Base-by-base conservation (phyloP, 805 yeast species). In the Saccharomycopsis lassenensis region DNA sequence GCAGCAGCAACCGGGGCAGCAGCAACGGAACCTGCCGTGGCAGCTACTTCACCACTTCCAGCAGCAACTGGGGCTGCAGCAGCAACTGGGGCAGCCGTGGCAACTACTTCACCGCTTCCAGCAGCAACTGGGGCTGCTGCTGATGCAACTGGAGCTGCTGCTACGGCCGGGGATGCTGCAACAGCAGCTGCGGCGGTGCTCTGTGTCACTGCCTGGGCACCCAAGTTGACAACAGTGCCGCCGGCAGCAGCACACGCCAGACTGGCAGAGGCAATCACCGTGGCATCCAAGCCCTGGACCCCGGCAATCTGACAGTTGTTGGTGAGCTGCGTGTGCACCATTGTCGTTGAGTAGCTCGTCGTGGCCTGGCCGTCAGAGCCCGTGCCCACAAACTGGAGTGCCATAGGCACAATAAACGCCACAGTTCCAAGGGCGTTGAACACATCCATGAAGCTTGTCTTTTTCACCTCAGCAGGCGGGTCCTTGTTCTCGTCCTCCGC, bases 401-500 rank as follows among this genome's bases (percentile, higher is more conserved):
- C 34, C 41, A 38, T 25, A 7, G 39, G 41, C 7, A 34, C 38
- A 33, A 38, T 38, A n/a, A 24, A 24, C n/a, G 22, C 34, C n/a
- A 25, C 25, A 14, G 29, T 23, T 11, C 28, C 12, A n/a, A 8
- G 12, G 8, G 19, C 22, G 26, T 33, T 35, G 29, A 20, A 8
- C 15, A 33, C 16, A 21, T 19, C 23, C 12, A 37, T n/a, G 5
- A 19, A 15, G 5, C 24, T 20, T 21, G 22, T 23, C 5, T 24
- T 23, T 7, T 10, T 35, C 28, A n/a, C 37, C 7, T 2, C 37
- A 10, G 12, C 39, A 8, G 29, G 12, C 8, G 21, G 23, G n/a
- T 10, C 23, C 11, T 10, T 18, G 2, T n/a, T 36, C 7, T 21
- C 10, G 12, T 8, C 32, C 7, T 11, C 37, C 16, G 37, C 39